phyloP scores from a whole-genome alignment of 2,329 filamentous ascomycete genomes.

The Fusarium sp. region DNA sequence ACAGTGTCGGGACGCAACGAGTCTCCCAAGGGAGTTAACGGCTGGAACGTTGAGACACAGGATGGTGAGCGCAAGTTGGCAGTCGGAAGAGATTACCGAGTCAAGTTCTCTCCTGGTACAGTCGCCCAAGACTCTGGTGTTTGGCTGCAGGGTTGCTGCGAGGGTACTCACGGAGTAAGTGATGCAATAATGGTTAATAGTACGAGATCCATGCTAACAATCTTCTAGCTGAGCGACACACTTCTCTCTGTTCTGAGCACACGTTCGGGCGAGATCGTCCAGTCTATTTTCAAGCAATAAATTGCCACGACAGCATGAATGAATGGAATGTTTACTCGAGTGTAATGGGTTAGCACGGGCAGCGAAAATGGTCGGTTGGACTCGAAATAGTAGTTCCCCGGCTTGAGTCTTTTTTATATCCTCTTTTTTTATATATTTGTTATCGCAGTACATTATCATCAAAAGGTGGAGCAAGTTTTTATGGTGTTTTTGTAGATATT shows the following conservation, averaged over 20 bases:
- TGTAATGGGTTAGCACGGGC: conserved; percentile 40
- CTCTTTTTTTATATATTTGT: conserved; percentile 15
- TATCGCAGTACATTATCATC: conserved; percentile 6
- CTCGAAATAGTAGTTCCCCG: conserved; percentile 21
- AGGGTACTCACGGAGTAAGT: conserved; percentile 90
- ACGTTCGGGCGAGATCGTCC: conserved; percentile 80
- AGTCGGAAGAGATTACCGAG: conserved; percentile 81
- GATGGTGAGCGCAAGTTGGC: conserved; percentile 64
- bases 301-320: conserved; percentile 38
- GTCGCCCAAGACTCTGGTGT: conserved; percentile 82
- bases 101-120: conserved; percentile 75
- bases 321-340: conserved; percentile 32
- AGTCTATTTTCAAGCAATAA: conserved; percentile 72
- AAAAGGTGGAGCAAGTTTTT: conserved; percentile 16
- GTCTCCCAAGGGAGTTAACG: conserved; percentile 52
- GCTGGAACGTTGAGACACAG: conserved; percentile 57
- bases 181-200: neutral
- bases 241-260: conserved; percentile 82
- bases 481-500: conserved; percentile 34
- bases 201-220: conserved; percentile 34
- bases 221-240: conserved; percentile 77
- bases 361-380: conserved; percentile 43
- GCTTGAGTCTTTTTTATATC: conserved; percentile 31
- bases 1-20: conserved; percentile 46
- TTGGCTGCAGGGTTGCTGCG: conserved; percentile 95